Evolutionary conservation across 805 yeast species (phyloP), one percentile per base, ranked within the genome.

Genomic region (Maudiozyma barnettii): DNA sequence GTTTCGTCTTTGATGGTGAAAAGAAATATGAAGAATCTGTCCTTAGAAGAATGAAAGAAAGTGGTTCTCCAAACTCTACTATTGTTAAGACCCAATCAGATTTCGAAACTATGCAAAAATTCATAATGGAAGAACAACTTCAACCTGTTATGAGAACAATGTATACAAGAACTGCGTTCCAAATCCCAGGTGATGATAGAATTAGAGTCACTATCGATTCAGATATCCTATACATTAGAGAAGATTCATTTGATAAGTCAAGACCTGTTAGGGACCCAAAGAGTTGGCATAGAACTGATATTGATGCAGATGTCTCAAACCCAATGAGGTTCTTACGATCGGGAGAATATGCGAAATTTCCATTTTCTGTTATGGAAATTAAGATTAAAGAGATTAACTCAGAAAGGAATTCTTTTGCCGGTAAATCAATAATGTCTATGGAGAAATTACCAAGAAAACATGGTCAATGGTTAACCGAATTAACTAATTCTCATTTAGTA

Each of bases 101-200:
- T 49, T 79, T 86, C 46, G 73, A 75, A 39, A 77, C 75, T 45
- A 68, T 88, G 45, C 81, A 82, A 59, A 63, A 68, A 13, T 84
- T 81, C 59, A 82, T 91, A 51, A 61, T 66, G 38, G 79, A 79
- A 45, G 74, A 81, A 55, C 75, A 79, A 50, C 73, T 91, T 53
- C 85, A 87, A 66, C 99, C 99, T 13, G 78, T 86, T 36, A 68
- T 93, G 63, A 81, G 98, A 69, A 78, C 96, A 10, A 78, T 82
- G 35, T 88, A 86, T 69, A 85, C 88, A 39, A 77, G 98, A 66
- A 86, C 96, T 5, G 98, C 98, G 2, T 91, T 93, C 73, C 97
- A 91, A 72, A 91, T 91, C 57, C 99, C 99, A 2, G 97, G 97
- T 49, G 98, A 93, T 64, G 95, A 90, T 64, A 78, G 91, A 60